Conservation (phyloP, 129 eudicot genomes). For the Heracleum sosnowskyi region DNA sequence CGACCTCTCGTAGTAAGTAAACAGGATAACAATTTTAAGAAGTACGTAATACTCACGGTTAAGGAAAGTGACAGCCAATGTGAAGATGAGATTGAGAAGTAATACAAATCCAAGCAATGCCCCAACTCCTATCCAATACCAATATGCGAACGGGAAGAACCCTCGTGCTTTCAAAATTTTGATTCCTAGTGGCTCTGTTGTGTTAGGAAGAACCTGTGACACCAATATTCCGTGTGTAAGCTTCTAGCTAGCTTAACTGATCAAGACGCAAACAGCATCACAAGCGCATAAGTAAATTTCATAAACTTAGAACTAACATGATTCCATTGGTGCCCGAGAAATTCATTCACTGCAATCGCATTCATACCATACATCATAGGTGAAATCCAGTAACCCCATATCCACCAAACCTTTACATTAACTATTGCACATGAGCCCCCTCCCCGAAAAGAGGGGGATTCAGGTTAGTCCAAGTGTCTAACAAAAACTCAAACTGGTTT, state of each 20-base stretch:
- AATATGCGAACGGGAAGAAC: conserved; percentile 10
- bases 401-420: conserved; percentile 32
- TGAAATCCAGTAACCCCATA: conserved; percentile 42
- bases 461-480: background rate
- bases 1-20: background rate
- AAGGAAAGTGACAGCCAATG: conserved; percentile 14
- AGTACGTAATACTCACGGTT: conserved; percentile 16
- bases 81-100: background rate
- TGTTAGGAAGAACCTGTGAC: conserved; percentile 13
- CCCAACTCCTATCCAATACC: conserved; percentile 31
- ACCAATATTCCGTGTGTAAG: background rate
- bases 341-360: conserved; percentile 37
- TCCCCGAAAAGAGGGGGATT: background rate
- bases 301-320: conserved; percentile 14
- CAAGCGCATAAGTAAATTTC: background rate
- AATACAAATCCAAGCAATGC: conserved; percentile 10
- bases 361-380: conserved; percentile 36
- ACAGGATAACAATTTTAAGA: background rate
- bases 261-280: background rate
- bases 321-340: conserved; percentile 30
- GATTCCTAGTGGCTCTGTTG: conserved; percentile 15
- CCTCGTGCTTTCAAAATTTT: conserved; percentile 17
- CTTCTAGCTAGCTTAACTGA: background rate
- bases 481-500: background rate
- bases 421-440: conserved; percentile 8